Evolutionary conservation across 2,329 filamentous ascomycete genomes (phyloP).

Genomic region (Stagonosporopsis chrysanthemi): DNA sequence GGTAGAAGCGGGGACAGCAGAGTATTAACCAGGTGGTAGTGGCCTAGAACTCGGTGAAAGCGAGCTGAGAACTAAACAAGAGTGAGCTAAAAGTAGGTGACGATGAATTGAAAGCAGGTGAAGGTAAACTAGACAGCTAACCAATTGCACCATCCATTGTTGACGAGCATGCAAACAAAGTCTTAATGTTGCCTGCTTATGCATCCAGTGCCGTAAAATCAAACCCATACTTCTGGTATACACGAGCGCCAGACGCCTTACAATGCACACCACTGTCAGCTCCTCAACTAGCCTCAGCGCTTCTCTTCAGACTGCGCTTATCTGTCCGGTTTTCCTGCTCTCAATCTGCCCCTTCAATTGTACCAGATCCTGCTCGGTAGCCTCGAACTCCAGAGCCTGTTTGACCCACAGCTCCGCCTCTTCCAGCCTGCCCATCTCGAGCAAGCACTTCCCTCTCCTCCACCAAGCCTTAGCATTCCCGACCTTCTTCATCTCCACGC

Average conservation of each 20-base stretch:
- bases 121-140: neutral
- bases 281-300: neutral
- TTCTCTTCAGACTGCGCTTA: neutral
- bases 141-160: neutral
- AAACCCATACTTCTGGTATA: conserved; percentile 13
- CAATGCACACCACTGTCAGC: conserved; percentile 24
- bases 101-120: no score
- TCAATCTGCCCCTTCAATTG: conserved; percentile 53
- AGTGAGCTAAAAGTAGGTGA: no score
- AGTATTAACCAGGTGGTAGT: no score
- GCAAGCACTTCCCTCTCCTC: conserved; percentile 80
- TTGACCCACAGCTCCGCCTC: conserved; percentile 84
- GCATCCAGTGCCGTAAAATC: conserved; percentile 1
- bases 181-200: neutral
- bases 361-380: conserved; percentile 57
- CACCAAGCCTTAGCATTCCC: conserved; percentile 97
- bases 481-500: conserved; percentile 83
- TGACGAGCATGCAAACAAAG: neutral
- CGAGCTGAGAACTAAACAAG: no score
- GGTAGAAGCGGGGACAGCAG: no score
- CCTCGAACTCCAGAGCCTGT: conserved; percentile 82
- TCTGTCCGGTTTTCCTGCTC: conserved; percentile 48
- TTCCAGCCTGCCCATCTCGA: conserved; percentile 87
- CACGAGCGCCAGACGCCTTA: conserved; percentile 31
- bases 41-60: no score